A percentile compares a stretch with the other conserved stretches of the same genome.
phyloP scores from a whole-genome alignment of 176 grass and related monocot species.

The Carex kokanica region DNA sequence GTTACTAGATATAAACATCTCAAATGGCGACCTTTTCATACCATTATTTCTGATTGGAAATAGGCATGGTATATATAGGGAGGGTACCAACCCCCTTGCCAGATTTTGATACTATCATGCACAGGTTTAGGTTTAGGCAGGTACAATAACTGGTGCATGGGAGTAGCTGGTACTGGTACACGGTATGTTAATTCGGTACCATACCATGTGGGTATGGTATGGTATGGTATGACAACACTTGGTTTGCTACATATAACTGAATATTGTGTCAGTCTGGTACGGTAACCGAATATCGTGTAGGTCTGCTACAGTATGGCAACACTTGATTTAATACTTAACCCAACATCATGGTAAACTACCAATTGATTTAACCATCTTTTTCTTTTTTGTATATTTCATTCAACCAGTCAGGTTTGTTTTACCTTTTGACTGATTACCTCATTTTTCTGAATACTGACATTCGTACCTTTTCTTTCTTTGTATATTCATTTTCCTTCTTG shows the following conservation, averaged over 20 bases:
- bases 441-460: not conserved
- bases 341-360: conserved; percentile 8
- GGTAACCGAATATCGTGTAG: not conserved
- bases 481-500: conserved; percentile 28
- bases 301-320: not conserved
- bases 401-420: not conserved
- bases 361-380: not conserved
- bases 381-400: not conserved
- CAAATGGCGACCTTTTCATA: not conserved
- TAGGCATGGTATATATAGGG: conserved; percentile 38
- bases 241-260: not conserved
- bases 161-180: not conserved
- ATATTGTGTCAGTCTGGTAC: not conserved
- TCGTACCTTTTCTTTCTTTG: conserved; percentile 20
- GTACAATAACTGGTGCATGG: not conserved
- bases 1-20: not conserved
- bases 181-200: not conserved
- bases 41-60: not conserved
- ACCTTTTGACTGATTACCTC: not conserved
- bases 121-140: not conserved
- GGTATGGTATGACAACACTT: not conserved
- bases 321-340: not conserved
- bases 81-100: conserved; percentile 22
- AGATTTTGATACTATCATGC: not conserved
- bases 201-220: not conserved